Evolutionary conservation across 2,329 filamentous ascomycete species (phyloP).

Genomic region (Neurospora sp.): DNA sequence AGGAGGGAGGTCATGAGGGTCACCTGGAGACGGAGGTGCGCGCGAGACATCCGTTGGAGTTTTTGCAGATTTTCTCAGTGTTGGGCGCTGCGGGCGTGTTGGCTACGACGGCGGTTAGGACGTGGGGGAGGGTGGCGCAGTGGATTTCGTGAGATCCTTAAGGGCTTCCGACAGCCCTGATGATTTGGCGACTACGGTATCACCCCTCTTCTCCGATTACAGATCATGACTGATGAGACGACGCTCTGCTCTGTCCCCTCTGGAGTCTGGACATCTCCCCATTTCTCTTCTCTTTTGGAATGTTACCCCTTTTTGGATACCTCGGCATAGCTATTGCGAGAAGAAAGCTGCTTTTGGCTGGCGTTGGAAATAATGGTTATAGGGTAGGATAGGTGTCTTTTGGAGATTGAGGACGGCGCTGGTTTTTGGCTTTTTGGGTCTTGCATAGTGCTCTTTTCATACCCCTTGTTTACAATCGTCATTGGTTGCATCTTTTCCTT

Average conservation of each 20-base stretch:
- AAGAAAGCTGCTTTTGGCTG: too few relatives aligned
- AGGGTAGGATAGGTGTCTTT: not conserved
- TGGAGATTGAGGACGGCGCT: not conserved
- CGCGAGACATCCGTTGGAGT: conserved; percentile 43
- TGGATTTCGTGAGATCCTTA: not conserved
- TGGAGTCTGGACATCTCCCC: too few relatives aligned
- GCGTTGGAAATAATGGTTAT: not conserved
- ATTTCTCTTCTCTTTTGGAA: too few relatives aligned
- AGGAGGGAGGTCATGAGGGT: conserved; percentile 20
- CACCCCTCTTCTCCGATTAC: too few relatives aligned
- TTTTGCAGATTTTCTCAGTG: conserved; percentile 43
- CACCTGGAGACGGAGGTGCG: conserved; percentile 51
- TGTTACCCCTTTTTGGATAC: too few relatives aligned
- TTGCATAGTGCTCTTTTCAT: not conserved
- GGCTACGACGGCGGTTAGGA: conserved; percentile 26
- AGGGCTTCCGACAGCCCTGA: too few relatives aligned
- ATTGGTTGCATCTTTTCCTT: not conserved
- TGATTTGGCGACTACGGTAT: too few relatives aligned
- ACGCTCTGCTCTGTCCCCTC: not conserved
- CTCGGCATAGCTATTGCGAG: too few relatives aligned
- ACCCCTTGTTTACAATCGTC: not conserved
- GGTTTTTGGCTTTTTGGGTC: not conserved
- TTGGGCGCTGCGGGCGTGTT: conserved; percentile 33
- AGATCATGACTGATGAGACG: not conserved
- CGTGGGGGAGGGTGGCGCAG: conserved; percentile 12